These are phyloP conservation scores for Alternaria angustiovoidea DNA, from an alignment of 2,329 filamentous ascomycete species.

Conservation along the genomic window DNA sequence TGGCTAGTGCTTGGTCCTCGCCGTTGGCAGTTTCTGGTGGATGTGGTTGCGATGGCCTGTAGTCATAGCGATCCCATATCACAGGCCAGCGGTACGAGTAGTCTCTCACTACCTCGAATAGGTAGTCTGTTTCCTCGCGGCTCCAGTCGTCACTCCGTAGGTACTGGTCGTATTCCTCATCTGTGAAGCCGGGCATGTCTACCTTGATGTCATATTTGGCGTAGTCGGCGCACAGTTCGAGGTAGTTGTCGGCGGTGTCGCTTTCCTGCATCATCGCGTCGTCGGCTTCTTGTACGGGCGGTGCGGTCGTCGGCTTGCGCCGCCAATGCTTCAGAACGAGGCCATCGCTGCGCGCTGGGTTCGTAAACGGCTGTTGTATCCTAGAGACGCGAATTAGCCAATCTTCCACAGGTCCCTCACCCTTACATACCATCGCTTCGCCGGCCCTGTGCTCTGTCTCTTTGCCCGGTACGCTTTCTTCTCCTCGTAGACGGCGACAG, in stretches of 20 bases:
- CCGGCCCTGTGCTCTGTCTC: conserved; percentile 49
- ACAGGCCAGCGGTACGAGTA: conserved; percentile 91
- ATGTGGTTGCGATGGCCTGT: conserved; percentile 53
- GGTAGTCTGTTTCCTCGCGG: conserved; percentile 91
- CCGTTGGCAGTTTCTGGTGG: conserved; percentile 30
- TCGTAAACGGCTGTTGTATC: conserved; percentile 68
- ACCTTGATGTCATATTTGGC: conserved; percentile 88
- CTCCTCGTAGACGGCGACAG: conserved; percentile 52
- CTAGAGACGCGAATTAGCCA: conserved; percentile 30
- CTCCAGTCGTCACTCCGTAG: conserved; percentile 83
- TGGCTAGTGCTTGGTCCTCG: conserved; percentile 38
- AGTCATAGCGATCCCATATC: conserved; percentile 93
- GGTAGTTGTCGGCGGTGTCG: conserved; percentile 48
- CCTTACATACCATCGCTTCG: conserved; percentile 48
- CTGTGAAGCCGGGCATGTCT: conserved; percentile 80
- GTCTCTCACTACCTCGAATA: conserved; percentile 76
- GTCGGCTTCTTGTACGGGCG: conserved; percentile 41
- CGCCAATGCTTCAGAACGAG: conserved; percentile 84
- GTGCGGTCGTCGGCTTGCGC: conserved; percentile 60
- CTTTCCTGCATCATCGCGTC: conserved; percentile 42
- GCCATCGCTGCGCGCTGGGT: conserved; percentile 76
- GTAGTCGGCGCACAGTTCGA: conserved; percentile 67
- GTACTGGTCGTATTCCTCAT: conserved; percentile 83
- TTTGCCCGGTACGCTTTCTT: conserved; percentile 52
- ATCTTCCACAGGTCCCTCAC: background rate